Evolutionary conservation across 805 yeast species (phyloP), one percentile per base, ranked within the genome.

Genomic region (Wickerhamiella australiensis): DNA sequence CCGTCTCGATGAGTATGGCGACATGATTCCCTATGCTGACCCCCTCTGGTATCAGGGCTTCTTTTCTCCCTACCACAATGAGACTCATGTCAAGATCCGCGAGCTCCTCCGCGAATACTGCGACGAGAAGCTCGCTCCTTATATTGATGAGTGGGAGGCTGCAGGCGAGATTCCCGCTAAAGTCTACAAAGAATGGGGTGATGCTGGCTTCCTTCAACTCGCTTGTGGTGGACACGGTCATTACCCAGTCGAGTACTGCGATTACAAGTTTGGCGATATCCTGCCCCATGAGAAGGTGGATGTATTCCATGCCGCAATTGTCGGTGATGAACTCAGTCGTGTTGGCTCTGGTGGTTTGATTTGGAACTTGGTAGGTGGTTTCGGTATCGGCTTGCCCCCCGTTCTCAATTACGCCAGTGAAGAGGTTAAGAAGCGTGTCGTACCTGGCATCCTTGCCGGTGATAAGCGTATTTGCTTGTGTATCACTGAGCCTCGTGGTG

Each of bases 401-500:
- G 60, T 68, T 13, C 26, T 64, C 55, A 64, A 63, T 55, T 65
- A 59, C 52, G 69, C 62, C 42, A 46, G 53, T 17, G 63, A 58
- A n/a, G 63, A 54, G 27, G 54, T 65, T 40, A 59, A 59, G 52
- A 51, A 63, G 56, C 63, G 72, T 38, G 59, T 68, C 13, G 50
- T 66, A 7, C 73, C 73, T 13, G 63, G 56, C n/a, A 57, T 68
- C 18, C 51, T 68, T 36, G 49, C 54, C 36, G 73, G 73, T 21
- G 61, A 65, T 46, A 68, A 67, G 62, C 65, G 73, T 42, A 61
- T 67, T 52, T 69, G 73, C 51, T 57, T 68, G 45, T 61, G 67
- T 49, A 68, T 68, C 59, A 68, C 73, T 18, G 73, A 68, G 59
- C 73, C 73, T n/a, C 65, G 65, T 42, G 73, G 71, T 25, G 73